A percentile compares a stretch with the other conserved stretches of the same genome.
These are phyloP conservation scores for Fusarium oligoseptatum DNA, from an alignment of 2,329 filamentous ascomycete genomes.

Conservation along the genomic window DNA sequence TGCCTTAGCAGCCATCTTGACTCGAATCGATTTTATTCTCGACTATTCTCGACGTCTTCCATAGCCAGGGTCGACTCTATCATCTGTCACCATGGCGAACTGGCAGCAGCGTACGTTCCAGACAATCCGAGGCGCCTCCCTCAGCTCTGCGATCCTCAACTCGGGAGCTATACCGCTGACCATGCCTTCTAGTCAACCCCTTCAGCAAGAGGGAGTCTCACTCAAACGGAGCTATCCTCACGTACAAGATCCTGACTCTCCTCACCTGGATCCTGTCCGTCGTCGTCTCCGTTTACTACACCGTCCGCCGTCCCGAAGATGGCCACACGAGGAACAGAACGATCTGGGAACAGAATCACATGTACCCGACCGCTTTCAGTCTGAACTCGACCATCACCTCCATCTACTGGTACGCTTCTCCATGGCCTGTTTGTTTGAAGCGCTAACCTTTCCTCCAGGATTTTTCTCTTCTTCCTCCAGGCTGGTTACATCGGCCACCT, in stretches of 20 bases:
- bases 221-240: constrained; percentile 69
- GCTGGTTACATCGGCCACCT: constrained; percentile 81
- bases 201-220: constrained; percentile 80
- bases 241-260: constrained; percentile 82
- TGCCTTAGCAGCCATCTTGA: not conserved
- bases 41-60: constrained; percentile 8
- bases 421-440: not conserved
- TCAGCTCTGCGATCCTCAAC: not conserved
- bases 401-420: constrained; percentile 78
- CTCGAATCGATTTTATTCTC: constrained; percentile 5
- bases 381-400: constrained; percentile 74
- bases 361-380: constrained; percentile 78
- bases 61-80: not conserved
- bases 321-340: constrained; percentile 69
- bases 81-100: constrained; percentile 46
- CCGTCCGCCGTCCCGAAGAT: constrained; percentile 73
- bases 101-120: constrained; percentile 47
- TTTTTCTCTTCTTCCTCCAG: constrained; percentile 81
- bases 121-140: not conserved
- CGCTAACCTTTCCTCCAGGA: constrained; percentile 59
- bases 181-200: constrained; percentile 72
- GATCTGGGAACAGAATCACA: constrained; percentile 81
- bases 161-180: constrained; percentile 20
- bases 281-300: constrained; percentile 81
- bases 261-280: constrained; percentile 82